phyloP scores from a whole-genome alignment of 495 filamentous ascomycete species.

The Talaromyces wortmannii region DNA sequence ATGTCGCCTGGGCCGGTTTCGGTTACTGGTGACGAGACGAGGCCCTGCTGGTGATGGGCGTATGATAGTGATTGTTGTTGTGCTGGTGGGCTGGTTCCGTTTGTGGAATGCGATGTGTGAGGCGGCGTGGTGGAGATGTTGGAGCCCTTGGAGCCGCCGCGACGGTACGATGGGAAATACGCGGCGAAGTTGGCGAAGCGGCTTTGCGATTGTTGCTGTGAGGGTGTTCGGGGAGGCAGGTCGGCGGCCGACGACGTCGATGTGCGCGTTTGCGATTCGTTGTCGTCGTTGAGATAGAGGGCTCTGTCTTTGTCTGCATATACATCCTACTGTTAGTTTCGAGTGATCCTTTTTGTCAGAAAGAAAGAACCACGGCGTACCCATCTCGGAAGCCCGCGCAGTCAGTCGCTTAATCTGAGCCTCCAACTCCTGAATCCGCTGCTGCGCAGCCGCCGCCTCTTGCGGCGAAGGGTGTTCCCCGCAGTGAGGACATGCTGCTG shows the following conservation, averaged over 20 bases:
- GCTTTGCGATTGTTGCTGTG: constrained; percentile 23
- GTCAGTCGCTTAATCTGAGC: constrained; percentile 68
- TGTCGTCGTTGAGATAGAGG: constrained; percentile 25
- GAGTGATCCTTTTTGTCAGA: not conserved
- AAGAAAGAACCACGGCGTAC: constrained; percentile 34
- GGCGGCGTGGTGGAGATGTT: constrained; percentile 10
- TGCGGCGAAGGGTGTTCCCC: constrained; percentile 31
- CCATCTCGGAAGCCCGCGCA: constrained; percentile 68
- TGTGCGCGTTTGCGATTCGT: constrained; percentile 18
- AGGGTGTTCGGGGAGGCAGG: constrained; percentile 14
- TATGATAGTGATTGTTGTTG: constrained; percentile 12
- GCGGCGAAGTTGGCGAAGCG: constrained; percentile 56
- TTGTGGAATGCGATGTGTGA: constrained; percentile 15
- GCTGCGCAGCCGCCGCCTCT: constrained; percentile 46
- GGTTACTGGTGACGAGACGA: constrained; percentile 1
- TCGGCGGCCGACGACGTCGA: constrained; percentile 15
- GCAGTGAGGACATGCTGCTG: constrained; percentile 34
- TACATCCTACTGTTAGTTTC: not conserved
- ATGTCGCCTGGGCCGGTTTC: constrained; percentile 17
- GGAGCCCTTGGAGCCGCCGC: constrained; percentile 18
- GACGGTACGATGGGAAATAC: constrained; percentile 56
- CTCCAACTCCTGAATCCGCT: constrained; percentile 73
- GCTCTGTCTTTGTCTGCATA: constrained; percentile 93
- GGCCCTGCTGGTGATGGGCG: constrained; percentile 13
- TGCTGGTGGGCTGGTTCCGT: constrained; percentile 18